A percentile compares a stretch with the other conserved stretches of the same genome.
Conservation (phyloP, 345 rosid genomes). For the Acer negundo region DNA sequence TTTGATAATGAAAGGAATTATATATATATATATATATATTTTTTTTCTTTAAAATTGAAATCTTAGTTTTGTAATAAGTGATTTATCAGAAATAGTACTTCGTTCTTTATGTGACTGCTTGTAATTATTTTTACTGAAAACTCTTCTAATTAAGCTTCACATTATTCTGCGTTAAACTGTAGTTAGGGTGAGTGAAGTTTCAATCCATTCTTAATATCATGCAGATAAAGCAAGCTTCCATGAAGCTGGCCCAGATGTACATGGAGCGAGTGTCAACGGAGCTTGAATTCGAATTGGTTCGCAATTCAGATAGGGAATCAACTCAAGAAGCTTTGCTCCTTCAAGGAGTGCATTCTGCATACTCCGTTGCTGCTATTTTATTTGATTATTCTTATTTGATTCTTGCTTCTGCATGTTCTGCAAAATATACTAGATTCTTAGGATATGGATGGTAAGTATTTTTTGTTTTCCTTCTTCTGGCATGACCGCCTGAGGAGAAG, state of each 20-base stretch:
- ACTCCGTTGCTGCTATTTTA: background rate
- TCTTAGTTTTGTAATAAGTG: background rate
- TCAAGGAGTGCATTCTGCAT: constrained; percentile 79
- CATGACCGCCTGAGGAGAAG: constrained; percentile 61
- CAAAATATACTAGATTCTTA: too few relatives aligned
- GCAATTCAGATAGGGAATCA: constrained; percentile 61
- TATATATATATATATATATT: background rate
- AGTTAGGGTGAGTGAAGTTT: background rate
- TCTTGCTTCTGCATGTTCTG: too few relatives aligned
- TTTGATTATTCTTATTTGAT: too few relatives aligned
- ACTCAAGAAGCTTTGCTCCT: constrained; percentile 73
- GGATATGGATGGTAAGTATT: too few relatives aligned
- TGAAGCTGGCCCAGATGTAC: constrained; percentile 75
- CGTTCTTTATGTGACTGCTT: constrained; percentile 4
- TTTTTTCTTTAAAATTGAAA: background rate
- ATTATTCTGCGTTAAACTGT: too few relatives aligned
- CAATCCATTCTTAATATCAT: constrained; percentile 4
- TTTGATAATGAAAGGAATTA: background rate
- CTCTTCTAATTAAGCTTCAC: too few relatives aligned
- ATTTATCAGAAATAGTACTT: background rate
- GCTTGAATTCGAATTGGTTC: constrained; percentile 59
- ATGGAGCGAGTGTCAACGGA: constrained; percentile 76
- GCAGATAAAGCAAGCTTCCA: constrained; percentile 74
- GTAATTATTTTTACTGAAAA: background rate
- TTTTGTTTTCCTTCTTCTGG: too few relatives aligned